Evolutionary conservation across 805 yeast genomes (phyloP).

Genomic region (Lipomyces chichibuensis): DNA sequence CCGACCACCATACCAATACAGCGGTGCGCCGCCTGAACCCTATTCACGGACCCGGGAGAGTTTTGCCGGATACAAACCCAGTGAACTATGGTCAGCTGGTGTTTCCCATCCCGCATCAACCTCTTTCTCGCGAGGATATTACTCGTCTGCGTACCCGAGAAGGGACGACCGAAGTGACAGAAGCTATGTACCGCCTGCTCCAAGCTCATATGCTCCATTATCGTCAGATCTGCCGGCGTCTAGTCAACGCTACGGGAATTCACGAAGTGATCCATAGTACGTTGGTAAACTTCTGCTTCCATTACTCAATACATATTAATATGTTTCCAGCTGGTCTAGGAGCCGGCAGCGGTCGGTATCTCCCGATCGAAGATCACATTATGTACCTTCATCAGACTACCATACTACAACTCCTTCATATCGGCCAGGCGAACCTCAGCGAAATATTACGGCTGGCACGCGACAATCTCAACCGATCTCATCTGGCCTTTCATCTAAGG

Average conservation of each 20-base stretch:
- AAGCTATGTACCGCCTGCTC: neutral
- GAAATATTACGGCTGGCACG: neutral
- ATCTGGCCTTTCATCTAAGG: neutral
- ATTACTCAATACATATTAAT: neutral
- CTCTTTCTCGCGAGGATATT: conserved; percentile 8
- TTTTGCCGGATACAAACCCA: conserved; percentile 5
- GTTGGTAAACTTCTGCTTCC: neutral
- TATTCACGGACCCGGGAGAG: conserved; percentile 24
- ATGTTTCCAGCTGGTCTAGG: neutral
- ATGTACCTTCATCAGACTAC: conserved; percentile 6
- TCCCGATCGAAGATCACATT: conserved; percentile 23
- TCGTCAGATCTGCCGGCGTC: conserved; percentile 1
- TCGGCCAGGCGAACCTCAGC: conserved; percentile 3
- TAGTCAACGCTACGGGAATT: neutral
- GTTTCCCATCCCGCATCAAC: neutral
- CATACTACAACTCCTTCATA: conserved; percentile 8
- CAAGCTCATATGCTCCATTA: conserved; percentile 1
- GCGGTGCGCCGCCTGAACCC: conserved; percentile 26
- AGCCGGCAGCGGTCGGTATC: conserved; percentile 30
- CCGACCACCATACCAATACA: conserved; percentile 14
- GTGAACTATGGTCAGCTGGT: neutral
- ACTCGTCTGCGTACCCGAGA: conserved; percentile 1
- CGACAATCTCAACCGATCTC: conserved; percentile 2
- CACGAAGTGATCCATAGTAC: conserved; percentile 11
- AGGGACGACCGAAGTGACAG: conserved; percentile 4